Conservation (phyloP, 192 early-diverging fungal species). For the Podila verticillata region DNA sequence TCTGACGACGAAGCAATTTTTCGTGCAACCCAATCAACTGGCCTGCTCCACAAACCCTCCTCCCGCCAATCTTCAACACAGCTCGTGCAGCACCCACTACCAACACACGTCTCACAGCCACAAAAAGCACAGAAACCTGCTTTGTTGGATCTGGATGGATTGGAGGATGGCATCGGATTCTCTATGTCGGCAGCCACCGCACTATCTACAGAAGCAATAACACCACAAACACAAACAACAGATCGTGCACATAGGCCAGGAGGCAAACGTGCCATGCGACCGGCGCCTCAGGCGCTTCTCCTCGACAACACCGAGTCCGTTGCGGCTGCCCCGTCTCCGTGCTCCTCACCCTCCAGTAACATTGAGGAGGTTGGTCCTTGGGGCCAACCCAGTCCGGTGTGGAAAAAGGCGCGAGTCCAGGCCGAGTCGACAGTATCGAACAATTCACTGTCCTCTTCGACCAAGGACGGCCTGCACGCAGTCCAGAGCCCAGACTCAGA, state of each 20-base stretch:
- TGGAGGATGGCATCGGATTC: too few species aligned
- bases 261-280: not conserved
- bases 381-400: constrained; percentile 16
- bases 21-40: constrained; percentile 1
- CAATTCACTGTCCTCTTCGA: too few species aligned
- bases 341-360: constrained; percentile 6
- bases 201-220: constrained; percentile 3
- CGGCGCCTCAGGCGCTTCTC: not conserved
- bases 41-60: too few species aligned
- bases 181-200: not conserved
- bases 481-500: too few species aligned
- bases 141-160: too few species aligned
- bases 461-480: too few species aligned
- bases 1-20: not conserved
- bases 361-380: constrained; percentile 11
- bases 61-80: too few species aligned
- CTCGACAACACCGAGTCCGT: constrained; percentile 1
- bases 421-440: not conserved
- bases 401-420: constrained; percentile 17
- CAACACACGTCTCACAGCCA: too few species aligned
- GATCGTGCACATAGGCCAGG: not conserved
- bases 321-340: constrained; percentile 1
- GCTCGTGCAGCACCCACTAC: too few species aligned
- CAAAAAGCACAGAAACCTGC: too few species aligned
- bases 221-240: constrained; percentile 5